Evolutionary conservation across 306 rosid species (phyloP), one percentile per base, ranked within the genome.

Genomic region (Rosa rugosa): DNA sequence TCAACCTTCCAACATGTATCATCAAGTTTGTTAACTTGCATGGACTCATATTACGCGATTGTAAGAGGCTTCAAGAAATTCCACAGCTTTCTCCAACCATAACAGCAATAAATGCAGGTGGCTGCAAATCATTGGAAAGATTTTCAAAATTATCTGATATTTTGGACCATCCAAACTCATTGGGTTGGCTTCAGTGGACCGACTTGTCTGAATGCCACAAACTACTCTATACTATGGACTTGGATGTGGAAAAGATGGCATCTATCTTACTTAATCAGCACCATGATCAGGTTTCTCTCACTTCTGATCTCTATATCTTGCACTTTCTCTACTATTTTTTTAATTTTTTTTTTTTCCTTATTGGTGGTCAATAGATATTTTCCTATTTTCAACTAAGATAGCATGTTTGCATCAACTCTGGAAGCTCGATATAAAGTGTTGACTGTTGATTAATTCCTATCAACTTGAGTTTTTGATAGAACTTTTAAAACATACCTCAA

Each of bases 211-310:
- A 64, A 4, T 64, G 69, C 69, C 22, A 64, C 13, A 31, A 64
- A 64, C 22, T 64, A 71, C 75, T 71, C 62, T 10, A 31, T 41
- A 31, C 62, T 71, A 53, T 71, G 27, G 62, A 71, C 8, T 27
- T 49, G 5, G 45, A 71, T 71, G 62, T 71, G 62, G 75, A 49
- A 31, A 71, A 49, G 62, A 49, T 71, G 25, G 44, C 75, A 71
- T 49, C 75, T 31, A 49, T 49, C 5, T 47, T 71, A 14, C 62
- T 49, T 4, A 8, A 53, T 31, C 60, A 71, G 25, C 54, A 69
- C 11, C 4, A 44, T 69, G 38, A 45, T 25, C 54, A 42, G 56
- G 54, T 69, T 6, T 69, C 5, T 11, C 13, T 23, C 73, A 31
- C 44, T 64, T 64, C 22, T 64, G 42, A 64, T 27, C 22, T 64